Evolutionary conservation across 192 early-diverging fungal genomes (phyloP).

Genomic region (Podila epigama): DNA sequence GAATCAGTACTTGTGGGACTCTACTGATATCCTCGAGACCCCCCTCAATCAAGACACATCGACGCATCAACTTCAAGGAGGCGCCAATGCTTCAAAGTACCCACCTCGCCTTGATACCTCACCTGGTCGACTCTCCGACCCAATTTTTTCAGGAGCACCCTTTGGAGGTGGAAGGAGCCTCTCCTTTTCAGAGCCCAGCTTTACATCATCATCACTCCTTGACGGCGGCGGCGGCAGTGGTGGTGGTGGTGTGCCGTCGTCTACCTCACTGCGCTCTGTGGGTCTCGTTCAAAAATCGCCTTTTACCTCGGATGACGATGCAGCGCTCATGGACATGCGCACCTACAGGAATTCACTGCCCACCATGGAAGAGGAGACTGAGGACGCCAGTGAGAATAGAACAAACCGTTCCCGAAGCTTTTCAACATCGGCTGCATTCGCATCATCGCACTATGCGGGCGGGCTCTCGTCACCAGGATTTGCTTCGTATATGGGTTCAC

Average conservation of each 20-base stretch:
- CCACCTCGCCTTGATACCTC: background rate
- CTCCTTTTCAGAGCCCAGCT: slow-evolving; percentile 46
- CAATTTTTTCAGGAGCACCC: background rate
- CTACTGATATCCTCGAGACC: too few relatives aligned
- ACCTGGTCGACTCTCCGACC: background rate
- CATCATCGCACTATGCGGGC: slow-evolving; percentile 1
- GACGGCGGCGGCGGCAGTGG: background rate
- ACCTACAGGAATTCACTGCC: slow-evolving; percentile 28
- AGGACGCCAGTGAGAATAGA: slow-evolving; percentile 26
- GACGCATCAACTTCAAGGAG: background rate
- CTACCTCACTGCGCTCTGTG: background rate
- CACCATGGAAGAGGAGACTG: slow-evolving; percentile 43
- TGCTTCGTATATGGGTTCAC: background rate
- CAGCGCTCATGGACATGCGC: slow-evolving; percentile 16
- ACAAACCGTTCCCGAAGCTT: slow-evolving; percentile 27
- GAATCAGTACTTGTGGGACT: background rate
- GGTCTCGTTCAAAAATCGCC: slow-evolving; percentile 5
- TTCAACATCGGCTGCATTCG: slow-evolving; percentile 33
- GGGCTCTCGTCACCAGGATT: slow-evolving; percentile 11
- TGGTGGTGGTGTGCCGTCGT: too few relatives aligned
- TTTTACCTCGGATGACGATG: slow-evolving; percentile 24
- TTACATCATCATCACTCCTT: slow-evolving; percentile 18
- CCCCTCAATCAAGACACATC: background rate
- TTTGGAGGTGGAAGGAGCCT: slow-evolving; percentile 19
- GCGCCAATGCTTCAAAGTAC: background rate